Percentiles rank a stretch among this genome's conserved stretches.
These are phyloP conservation scores for Astrothelium subdiscretum DNA, from an alignment of 495 filamentous ascomycete genomes.

Conservation along the genomic window DNA sequence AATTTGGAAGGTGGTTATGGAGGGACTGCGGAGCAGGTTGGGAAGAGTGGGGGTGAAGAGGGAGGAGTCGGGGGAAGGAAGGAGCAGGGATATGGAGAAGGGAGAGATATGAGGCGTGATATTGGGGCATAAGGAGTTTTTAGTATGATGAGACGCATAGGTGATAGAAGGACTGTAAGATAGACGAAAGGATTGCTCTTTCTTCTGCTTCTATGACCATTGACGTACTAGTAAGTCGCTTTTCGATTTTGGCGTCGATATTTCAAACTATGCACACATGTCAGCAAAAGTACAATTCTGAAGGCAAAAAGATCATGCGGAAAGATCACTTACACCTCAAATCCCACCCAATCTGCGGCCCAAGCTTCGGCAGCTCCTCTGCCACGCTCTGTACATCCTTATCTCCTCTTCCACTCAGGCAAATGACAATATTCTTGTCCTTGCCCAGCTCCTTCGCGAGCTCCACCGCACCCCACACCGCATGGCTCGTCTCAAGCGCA, in stretches of 20 bases:
- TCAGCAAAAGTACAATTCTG: too few relatives aligned
- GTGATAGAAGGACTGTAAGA: too few relatives aligned
- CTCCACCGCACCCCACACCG: slow-evolving; percentile 77
- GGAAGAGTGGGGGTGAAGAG: slow-evolving; percentile 20
- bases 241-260: too few relatives aligned
- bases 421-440: slow-evolving; percentile 88
- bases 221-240: too few relatives aligned
- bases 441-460: slow-evolving; percentile 84
- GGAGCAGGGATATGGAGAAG: slow-evolving; percentile 47
- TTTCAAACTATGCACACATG: too few relatives aligned
- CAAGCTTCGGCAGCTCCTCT: slow-evolving; percentile 79
- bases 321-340: slow-evolving; percentile 45
- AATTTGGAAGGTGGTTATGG: slow-evolving; percentile 13
- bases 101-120: slow-evolving; percentile 31
- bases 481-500: slow-evolving; percentile 87
- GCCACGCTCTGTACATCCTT: slow-evolving; percentile 99
- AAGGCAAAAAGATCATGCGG: neutral
- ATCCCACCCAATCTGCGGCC: slow-evolving; percentile 93
- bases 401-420: slow-evolving; percentile 82
- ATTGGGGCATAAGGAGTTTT: slow-evolving; percentile 39
- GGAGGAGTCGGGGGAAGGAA: slow-evolving; percentile 29
- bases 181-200: too few relatives aligned
- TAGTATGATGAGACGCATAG: too few relatives aligned
- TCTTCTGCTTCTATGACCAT: too few relatives aligned
- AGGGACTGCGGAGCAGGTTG: slow-evolving; percentile 9